Conservation (phyloP, 768 basidiomycete species). For the Suillus brevipes region DNA sequence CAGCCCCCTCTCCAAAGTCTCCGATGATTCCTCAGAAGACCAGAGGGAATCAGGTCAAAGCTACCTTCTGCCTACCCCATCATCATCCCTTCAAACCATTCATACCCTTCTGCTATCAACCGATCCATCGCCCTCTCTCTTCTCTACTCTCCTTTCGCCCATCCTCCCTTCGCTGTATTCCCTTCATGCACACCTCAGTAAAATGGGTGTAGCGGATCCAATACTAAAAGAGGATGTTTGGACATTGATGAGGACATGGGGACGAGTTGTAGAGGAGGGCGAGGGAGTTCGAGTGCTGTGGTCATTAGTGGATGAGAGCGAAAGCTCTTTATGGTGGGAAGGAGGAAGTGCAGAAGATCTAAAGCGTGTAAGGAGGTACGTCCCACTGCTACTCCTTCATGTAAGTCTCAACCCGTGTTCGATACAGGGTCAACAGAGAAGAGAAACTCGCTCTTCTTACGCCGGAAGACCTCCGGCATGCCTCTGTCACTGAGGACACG, state of each 20-base stretch:
- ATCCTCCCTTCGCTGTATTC: conserved; percentile 68
- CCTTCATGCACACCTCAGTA: conserved; percentile 55
- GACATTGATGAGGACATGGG: conserved; percentile 74
- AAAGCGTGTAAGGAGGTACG: conserved; percentile 45
- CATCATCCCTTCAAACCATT: conserved; percentile 49
- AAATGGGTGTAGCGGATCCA: conserved; percentile 62
- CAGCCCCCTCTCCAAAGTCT: conserved; percentile 41
- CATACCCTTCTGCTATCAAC: conserved; percentile 66
- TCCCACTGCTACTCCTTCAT: conserved; percentile 5
- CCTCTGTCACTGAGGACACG: conserved; percentile 42
- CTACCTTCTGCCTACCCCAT: conserved; percentile 22
- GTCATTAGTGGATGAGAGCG: conserved; percentile 44
- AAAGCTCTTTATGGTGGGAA: conserved; percentile 41
- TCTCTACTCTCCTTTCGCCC: conserved; percentile 65
- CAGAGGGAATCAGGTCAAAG: background rate
- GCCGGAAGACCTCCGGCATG: conserved; percentile 46
- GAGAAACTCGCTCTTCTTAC: conserved; percentile 48
- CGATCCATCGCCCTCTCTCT: conserved; percentile 73
- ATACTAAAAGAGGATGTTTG: conserved; percentile 56
- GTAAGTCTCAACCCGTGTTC: background rate
- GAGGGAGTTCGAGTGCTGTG: conserved; percentile 61
- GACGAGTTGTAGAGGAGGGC: conserved; percentile 52
- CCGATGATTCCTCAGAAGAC: background rate
- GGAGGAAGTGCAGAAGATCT: conserved; percentile 56
- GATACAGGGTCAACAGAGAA: conserved; percentile 14